Percentiles rank a stretch among this genome's conserved stretches.
Conservation (phyloP, 2,329 filamentous ascomycete species). For the Sclerotinia trifoliorum region DNA sequence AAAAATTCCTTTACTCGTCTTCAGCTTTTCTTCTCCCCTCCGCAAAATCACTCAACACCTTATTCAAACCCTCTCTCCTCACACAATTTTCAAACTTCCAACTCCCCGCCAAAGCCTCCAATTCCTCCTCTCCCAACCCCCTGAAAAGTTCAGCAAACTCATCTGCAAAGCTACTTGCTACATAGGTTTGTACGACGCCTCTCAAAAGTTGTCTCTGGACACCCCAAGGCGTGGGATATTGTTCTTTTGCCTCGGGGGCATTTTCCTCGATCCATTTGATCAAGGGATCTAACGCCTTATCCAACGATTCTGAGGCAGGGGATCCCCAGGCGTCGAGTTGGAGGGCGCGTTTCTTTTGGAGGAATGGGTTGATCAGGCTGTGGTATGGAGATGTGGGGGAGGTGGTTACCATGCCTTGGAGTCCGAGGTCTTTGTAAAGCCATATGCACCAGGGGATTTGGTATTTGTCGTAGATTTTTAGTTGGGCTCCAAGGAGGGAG, state of each 20-base stretch:
- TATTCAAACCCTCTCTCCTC: conserved; percentile 44
- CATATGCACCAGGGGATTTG: conserved; percentile 59
- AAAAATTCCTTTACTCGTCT: background rate
- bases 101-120: conserved; percentile 50
- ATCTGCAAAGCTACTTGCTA: conserved; percentile 51
- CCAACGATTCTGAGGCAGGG: conserved; percentile 41
- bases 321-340: conserved; percentile 57
- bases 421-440: conserved; percentile 58
- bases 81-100: conserved; percentile 53
- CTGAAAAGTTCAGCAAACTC: conserved; percentile 57
- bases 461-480: conserved; percentile 52
- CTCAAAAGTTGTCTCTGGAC: conserved; percentile 51
- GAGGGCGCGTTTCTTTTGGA: conserved; percentile 54
- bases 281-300: conserved; percentile 24
- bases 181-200: conserved; percentile 47
- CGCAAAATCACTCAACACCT: conserved; percentile 32
- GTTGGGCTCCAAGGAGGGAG: conserved; percentile 48
- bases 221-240: conserved; percentile 44
- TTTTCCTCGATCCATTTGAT: conserved; percentile 44
- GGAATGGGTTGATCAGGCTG: conserved; percentile 50
- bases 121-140: conserved; percentile 49
- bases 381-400: conserved; percentile 47
- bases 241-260: conserved; percentile 40
- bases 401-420: conserved; percentile 55
- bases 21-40: background rate